Evolutionary conservation across 306 rosid species (phyloP), one percentile per base, ranked within the genome.

Genomic region (Vigna reflexopilosa): DNA sequence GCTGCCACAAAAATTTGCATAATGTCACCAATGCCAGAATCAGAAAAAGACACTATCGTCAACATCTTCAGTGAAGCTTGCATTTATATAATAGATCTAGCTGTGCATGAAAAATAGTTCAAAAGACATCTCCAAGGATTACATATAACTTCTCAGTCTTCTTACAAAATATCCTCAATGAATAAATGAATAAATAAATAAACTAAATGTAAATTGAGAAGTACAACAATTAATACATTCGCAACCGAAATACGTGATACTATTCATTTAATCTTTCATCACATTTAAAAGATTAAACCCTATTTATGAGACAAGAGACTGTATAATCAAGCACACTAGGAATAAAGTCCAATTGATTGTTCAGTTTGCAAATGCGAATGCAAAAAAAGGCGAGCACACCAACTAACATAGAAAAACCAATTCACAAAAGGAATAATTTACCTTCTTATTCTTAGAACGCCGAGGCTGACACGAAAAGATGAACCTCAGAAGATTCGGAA

Each of bases 391-490:
- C 15, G 32, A 67, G 45, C 5, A 64, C 38, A 20, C 9, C 55
- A 80, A 80, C 11, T 36, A 19, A 47, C 42, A 72, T 4, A 68
- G 2, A 44, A 22, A 74, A 56, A 16, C 19, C 6, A 13, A 64
- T n/a, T 45, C 5, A 45, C 50, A 38, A 2, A 82, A 59, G 66
- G 75, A 66, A 76, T 26, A 59, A 20, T 52, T 80, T 24, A 93
- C 98, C 91, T 85, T 87, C 67, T 88, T 92, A 7, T 85, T 90
- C 84, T 91, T 88, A 4, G 98, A 88, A 64, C 83, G 83, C 82
- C 79, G 91, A 84, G 99, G 99, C 78, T 95, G 94, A 82, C 97
- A 93, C 22, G 99, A 91, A 66, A 89, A 95, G 58, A 95, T 91
- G 78, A 92, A 95, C 85, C 93, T 81, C 61, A 95, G 87, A 69